These are phyloP conservation scores for Melanomma pulvis-pyrius DNA, from an alignment of 495 filamentous ascomycete species.

Conservation along the genomic window DNA sequence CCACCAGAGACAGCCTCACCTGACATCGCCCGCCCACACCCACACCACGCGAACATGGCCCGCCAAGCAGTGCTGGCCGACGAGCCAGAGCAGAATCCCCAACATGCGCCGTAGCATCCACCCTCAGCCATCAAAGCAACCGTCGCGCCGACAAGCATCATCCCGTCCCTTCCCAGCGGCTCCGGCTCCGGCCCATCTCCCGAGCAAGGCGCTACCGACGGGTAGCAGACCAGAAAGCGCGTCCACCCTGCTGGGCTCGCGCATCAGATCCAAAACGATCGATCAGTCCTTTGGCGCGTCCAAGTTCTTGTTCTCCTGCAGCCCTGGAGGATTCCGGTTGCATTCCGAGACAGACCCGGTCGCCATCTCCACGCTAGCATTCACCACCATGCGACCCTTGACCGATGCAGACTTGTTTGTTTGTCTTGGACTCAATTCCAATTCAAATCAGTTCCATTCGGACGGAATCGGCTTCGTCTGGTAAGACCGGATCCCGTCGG, in stretches of 20 bases:
- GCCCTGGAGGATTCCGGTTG: slow-evolving; percentile 2
- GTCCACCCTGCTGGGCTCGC: neutral
- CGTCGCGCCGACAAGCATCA: neutral
- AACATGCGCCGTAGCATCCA: neutral
- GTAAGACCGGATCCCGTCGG: no score
- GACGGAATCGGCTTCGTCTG: no score
- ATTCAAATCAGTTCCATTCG: neutral
- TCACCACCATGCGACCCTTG: neutral
- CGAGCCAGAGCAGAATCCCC: neutral
- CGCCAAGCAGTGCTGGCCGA: neutral
- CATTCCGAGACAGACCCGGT: neutral
- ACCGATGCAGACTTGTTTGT: neutral
- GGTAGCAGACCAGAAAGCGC: neutral
- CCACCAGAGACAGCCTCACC: neutral
- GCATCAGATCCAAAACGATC: neutral
- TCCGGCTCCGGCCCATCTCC: slow-evolving; percentile 2
- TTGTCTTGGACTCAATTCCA: neutral
- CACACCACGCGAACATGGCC: neutral
- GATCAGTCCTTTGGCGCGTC: neutral
- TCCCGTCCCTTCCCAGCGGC: slow-evolving; percentile 1
- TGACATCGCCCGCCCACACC: neutral
- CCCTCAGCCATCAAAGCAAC: no score
- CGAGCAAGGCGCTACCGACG: neutral
- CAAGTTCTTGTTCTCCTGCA: slow-evolving; percentile 2
- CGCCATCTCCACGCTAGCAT: neutral